phyloP scores from a whole-genome alignment of 768 basidiomycete species.

The Russula abietina region DNA sequence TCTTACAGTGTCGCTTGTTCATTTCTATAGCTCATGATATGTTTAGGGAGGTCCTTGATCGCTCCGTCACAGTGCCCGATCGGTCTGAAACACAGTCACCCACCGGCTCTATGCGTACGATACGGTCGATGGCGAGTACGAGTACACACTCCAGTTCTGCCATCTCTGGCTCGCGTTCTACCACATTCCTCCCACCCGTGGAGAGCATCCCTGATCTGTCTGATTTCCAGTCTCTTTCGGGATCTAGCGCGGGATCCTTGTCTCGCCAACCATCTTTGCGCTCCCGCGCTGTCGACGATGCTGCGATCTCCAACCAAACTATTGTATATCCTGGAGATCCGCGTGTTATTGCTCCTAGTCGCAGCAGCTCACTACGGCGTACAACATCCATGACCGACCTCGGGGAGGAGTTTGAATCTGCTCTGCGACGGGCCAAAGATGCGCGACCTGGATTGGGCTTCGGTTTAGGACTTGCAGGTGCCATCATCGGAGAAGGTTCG shows the following conservation, averaged over 20 bases:
- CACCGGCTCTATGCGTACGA: conserved; percentile 60
- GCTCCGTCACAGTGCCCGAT: conserved; percentile 47
- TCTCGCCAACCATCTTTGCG: conserved; percentile 47
- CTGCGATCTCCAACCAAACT: conserved; percentile 54
- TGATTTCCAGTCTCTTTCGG: conserved; percentile 48
- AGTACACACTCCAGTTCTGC: conserved; percentile 44
- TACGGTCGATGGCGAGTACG: conserved; percentile 47
- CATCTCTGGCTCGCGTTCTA: conserved; percentile 64
- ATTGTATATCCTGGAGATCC: conserved; percentile 70
- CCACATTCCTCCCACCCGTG: conserved; percentile 74
- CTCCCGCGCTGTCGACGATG: conserved; percentile 68
- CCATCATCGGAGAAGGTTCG: conserved; percentile 43
- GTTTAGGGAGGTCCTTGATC: conserved; percentile 72
- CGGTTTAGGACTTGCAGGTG: conserved; percentile 35
- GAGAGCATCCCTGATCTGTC: conserved; percentile 64
- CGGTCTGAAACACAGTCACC: conserved; percentile 47
- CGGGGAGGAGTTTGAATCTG: conserved; percentile 51
- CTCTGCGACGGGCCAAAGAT: conserved; percentile 38
- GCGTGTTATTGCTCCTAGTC: conserved; percentile 64
- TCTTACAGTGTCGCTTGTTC: not conserved
- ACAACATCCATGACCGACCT: conserved; percentile 76
- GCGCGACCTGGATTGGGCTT: conserved; percentile 41
- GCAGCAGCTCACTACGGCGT: conserved; percentile 50
- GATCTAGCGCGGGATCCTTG: conserved; percentile 37
- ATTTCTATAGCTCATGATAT: not conserved